phyloP scores from a whole-genome alignment of 2,329 filamentous ascomycete genomes.

The Sphaerulina musiva region DNA sequence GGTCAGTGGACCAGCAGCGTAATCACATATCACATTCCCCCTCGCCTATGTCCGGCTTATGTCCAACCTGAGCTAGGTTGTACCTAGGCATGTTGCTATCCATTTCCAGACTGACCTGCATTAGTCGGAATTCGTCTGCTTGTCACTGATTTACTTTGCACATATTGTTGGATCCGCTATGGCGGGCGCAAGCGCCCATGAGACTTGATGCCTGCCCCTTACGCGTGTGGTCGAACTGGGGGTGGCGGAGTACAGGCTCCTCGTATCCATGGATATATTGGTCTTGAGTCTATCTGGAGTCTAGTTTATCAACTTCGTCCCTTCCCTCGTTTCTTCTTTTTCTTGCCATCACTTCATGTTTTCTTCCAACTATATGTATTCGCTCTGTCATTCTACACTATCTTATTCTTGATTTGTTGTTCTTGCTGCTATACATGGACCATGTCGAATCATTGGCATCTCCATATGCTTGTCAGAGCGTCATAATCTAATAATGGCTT shows the following conservation, averaged over 20 bases:
- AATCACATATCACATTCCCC: background rate
- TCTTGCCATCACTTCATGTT: background rate
- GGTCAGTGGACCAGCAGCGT: background rate
- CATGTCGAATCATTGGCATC: no score
- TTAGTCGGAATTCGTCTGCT: background rate
- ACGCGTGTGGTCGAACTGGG: background rate
- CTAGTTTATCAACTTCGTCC: background rate
- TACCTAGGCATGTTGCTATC: constrained; percentile 1
- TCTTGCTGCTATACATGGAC: no score
- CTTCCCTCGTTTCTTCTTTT: background rate
- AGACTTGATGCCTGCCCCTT: background rate
- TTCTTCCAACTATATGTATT: background rate
- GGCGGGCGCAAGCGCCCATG: background rate
- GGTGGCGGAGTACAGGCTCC: constrained; percentile 2
- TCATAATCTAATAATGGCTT: no score
- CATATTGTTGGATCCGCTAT: background rate
- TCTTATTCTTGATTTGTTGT: no score
- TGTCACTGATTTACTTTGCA: background rate
- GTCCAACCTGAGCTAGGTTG: background rate
- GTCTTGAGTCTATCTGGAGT: background rate
- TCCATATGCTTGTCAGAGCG: no score
- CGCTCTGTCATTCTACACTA: background rate
- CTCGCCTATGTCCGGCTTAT: background rate
- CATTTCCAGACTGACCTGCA: constrained; percentile 1
- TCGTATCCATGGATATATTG: constrained; percentile 1